phyloP scores from a whole-genome alignment of 768 basidiomycete genomes.

The Pluteus cervinus region DNA sequence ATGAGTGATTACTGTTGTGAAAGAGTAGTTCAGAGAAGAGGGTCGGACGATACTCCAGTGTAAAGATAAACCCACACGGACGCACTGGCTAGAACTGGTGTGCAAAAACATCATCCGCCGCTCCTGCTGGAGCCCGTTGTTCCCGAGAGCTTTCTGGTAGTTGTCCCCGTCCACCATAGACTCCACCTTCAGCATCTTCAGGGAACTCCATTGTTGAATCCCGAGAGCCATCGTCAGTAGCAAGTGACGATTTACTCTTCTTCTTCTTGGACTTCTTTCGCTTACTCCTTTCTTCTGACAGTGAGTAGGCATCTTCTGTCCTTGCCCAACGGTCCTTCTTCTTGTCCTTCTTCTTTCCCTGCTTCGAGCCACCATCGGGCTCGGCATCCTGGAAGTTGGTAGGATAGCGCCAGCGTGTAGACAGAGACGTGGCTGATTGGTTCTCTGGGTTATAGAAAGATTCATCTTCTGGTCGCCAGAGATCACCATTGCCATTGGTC shows the following conservation, averaged over 20 bases:
- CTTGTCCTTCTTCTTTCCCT: slow-evolving; percentile 57
- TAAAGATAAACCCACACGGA: no score
- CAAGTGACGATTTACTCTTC: slow-evolving; percentile 43
- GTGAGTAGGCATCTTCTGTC: slow-evolving; percentile 77
- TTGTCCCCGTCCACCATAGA: slow-evolving; percentile 41
- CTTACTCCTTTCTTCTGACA: slow-evolving; percentile 36
- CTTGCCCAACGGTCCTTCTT: slow-evolving; percentile 88
- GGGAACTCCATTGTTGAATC: slow-evolving; percentile 49
- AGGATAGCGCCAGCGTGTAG: slow-evolving; percentile 78
- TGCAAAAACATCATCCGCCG: slow-evolving; percentile 44
- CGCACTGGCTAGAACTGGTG: slow-evolving; percentile 51
- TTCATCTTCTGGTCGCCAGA: slow-evolving; percentile 77
- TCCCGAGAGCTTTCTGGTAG: no score
- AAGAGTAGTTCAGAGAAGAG: no score
- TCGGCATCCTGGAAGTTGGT: slow-evolving; percentile 73
- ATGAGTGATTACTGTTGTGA: no score
- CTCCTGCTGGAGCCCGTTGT: no score
- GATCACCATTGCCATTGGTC: slow-evolving; percentile 48
- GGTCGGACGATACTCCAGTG: no score
- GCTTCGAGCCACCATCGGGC: slow-evolving; percentile 29
- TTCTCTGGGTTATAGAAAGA: slow-evolving; percentile 54
- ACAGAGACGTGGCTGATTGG: slow-evolving; percentile 30
- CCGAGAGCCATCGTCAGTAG: slow-evolving; percentile 27
- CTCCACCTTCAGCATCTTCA: slow-evolving; percentile 68
- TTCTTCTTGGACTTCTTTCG: slow-evolving; percentile 64